Evolutionary conservation across 352 stramenopile genomes (phyloP).

Genomic region (Pythium apleroticum): DNA sequence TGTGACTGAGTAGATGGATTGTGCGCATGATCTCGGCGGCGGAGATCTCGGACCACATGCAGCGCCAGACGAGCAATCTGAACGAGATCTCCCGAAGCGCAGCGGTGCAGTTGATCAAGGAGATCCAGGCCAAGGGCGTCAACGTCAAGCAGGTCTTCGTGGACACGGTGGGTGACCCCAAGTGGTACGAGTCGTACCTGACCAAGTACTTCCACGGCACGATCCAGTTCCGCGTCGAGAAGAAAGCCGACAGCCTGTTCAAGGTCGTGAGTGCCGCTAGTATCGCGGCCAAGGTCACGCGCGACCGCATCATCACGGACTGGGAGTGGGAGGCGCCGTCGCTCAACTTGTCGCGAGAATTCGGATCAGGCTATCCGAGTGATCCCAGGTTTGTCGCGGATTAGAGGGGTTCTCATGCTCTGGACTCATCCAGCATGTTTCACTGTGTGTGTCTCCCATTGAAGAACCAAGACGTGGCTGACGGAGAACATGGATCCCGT

Average conservation of each 20-base stretch:
- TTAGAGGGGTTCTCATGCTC: not conserved
- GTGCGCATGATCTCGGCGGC: constrained; percentile 89
- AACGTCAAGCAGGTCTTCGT: constrained; percentile 91
- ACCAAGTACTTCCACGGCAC: constrained; percentile 87
- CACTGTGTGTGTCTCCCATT: not conserved
- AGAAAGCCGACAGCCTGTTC: constrained; percentile 96
- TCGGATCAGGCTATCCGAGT: constrained; percentile 90
- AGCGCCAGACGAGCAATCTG: constrained; percentile 87
- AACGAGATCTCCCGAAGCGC: constrained; percentile 95
- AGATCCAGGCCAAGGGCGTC: constrained; percentile 84
- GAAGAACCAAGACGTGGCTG: constrained; percentile 88
- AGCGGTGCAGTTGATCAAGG: constrained; percentile 92
- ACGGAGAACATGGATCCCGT: constrained; percentile 74
- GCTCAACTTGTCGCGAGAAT: constrained; percentile 68
- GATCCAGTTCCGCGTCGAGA: constrained; percentile 95
- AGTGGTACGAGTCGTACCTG: constrained; percentile 90
- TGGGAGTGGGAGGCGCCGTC: constrained; percentile 89
- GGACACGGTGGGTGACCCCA: constrained; percentile 93
- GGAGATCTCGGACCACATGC: constrained; percentile 96
- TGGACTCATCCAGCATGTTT: not conserved
- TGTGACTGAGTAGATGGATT: constrained; percentile 85
- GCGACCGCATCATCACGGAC: constrained; percentile 85
- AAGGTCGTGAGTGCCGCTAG: constrained; percentile 92
- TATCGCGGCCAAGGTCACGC: constrained; percentile 93
- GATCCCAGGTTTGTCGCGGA: constrained; percentile 79